Evolutionary conservation across 139 green algal genomes (phyloP).

Genomic region (Penium margaritaceum): DNA sequence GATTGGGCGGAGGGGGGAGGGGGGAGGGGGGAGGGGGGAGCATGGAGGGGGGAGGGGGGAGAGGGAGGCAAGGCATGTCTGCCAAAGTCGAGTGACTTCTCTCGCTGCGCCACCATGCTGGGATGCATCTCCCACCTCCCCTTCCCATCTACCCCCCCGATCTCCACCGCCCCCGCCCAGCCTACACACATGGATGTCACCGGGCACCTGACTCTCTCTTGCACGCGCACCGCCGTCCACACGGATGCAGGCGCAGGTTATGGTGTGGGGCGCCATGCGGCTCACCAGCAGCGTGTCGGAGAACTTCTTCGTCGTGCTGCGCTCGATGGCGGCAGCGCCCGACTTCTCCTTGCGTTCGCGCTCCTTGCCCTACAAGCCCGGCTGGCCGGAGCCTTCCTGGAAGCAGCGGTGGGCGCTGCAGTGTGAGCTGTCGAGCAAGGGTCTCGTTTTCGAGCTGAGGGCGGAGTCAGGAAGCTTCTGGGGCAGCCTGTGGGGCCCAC

Average conservation of each 20-base stretch:
- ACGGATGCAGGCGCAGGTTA: constrained; percentile 10
- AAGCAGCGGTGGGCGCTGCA: constrained; percentile 7
- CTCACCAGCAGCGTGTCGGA: neutral
- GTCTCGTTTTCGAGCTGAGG: neutral
- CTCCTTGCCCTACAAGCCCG: neutral
- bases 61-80: no score
- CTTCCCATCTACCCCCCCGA: no score
- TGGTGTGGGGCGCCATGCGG: constrained; percentile 6
- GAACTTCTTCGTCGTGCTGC: neutral
- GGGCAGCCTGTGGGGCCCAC: neutral
- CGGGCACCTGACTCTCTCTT: no score
- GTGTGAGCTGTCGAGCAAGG: neutral
- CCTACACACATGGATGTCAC: no score
- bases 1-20: no score
- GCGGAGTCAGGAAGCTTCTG: constrained; percentile 9
- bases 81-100: no score
- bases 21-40: no score
- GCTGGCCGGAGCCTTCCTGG: constrained; percentile 12
- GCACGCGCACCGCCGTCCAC: no score
- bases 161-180: no score
- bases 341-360: constrained; percentile 6
- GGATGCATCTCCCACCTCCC: no score
- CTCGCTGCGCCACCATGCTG: no score
- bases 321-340: neutral
- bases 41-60: no score